These are phyloP conservation scores for Leishmania tarentolae DNA, from an alignment of 208 protist genomes.

Conservation along the genomic window DNA sequence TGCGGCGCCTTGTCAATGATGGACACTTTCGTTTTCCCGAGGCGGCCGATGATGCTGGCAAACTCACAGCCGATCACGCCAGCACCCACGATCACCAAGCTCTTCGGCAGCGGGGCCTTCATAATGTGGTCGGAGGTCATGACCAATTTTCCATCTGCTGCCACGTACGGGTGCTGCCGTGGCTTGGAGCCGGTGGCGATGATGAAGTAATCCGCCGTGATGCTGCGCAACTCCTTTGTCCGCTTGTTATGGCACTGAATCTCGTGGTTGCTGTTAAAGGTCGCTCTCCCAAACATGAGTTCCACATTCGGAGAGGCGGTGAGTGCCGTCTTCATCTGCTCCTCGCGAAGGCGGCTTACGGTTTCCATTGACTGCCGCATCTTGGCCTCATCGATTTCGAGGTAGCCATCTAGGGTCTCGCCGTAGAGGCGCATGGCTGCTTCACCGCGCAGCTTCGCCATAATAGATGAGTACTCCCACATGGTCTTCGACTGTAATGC, in stretches of 20 bases:
- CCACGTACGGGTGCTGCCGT: conserved; percentile 57
- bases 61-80: conserved; percentile 83
- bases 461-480: conserved; percentile 75
- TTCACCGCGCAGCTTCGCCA: conserved; percentile 44
- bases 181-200: conserved; percentile 77
- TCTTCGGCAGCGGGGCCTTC: conserved; percentile 61
- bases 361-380: conserved; percentile 50
- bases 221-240: conserved; percentile 48
- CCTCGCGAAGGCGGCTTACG: conserved; percentile 54
- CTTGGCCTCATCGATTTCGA: conserved; percentile 58
- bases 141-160: conserved; percentile 51
- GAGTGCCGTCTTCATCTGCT: conserved; percentile 52
- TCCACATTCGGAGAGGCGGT: conserved; percentile 41
- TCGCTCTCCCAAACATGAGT: conserved; percentile 59
- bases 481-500: conserved; percentile 81
- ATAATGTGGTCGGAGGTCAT: conserved; percentile 81
- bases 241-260: conserved; percentile 57
- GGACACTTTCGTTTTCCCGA: conserved; percentile 76
- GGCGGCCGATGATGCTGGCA: conserved; percentile 62
- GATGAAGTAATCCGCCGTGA: conserved; percentile 80
- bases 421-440: conserved; percentile 55
- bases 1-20: conserved; percentile 70
- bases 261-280: conserved; percentile 53
- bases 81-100: conserved; percentile 76
- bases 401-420: conserved; percentile 36